Evolutionary conservation across 371 early-diverging fungal genomes (phyloP).

Genomic region (Mortierella sp.): DNA sequence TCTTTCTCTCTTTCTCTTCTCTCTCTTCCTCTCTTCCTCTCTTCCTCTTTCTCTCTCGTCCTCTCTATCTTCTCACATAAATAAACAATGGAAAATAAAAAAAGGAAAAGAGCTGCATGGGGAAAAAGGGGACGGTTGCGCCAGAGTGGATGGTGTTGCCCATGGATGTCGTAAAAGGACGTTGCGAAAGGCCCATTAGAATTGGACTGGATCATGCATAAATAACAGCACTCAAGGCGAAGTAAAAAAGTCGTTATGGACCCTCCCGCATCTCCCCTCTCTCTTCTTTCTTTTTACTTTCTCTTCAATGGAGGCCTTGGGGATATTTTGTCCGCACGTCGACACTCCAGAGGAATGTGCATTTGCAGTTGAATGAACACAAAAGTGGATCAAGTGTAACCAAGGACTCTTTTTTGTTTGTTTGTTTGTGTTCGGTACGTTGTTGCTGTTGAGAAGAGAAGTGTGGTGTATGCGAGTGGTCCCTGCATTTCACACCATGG

Average conservation of each 20-base stretch:
- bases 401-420: neutral
- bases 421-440: neutral
- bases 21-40: neutral
- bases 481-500: neutral
- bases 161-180: neutral
- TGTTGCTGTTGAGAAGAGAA: neutral
- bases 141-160: neutral
- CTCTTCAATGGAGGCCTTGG: neutral
- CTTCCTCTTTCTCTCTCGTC: neutral
- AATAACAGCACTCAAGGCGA: too few relatives aligned
- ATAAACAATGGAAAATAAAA: neutral
- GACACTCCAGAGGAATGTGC: neutral
- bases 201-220: slow-evolving; percentile 9
- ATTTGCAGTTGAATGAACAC: neutral
- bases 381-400: neutral
- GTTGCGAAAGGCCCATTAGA: neutral
- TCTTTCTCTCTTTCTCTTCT: neutral
- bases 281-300: neutral
- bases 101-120: neutral
- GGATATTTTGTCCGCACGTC: neutral
- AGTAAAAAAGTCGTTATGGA: neutral
- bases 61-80: neutral
- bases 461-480: neutral
- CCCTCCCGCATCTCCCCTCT: neutral
- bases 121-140: slow-evolving; percentile 5